Conservation (phyloP, 768 basidiomycete genomes). For the Psilocybe tampanensis region DNA sequence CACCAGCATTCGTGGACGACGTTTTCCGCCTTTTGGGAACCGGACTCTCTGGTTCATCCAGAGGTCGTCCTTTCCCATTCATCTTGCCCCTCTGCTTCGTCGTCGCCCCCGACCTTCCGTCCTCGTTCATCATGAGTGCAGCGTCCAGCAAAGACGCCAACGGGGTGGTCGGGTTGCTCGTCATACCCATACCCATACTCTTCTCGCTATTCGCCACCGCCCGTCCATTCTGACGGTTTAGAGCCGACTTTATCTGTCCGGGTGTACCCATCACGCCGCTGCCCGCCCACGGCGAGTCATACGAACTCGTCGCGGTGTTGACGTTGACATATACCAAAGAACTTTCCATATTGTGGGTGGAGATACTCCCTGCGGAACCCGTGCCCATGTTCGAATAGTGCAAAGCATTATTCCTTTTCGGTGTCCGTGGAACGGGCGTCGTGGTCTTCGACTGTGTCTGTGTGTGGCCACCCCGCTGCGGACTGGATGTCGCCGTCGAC, state of each 20-base stretch:
- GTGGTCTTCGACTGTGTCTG: too few relatives aligned
- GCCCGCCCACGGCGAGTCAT: conserved; percentile 13
- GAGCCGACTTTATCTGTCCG: conserved; percentile 6
- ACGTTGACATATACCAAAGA: conserved; percentile 31
- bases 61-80: conserved; percentile 19
- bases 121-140: conserved; percentile 53
- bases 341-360: conserved; percentile 4
- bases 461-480: conserved; percentile 16
- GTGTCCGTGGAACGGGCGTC: conserved; percentile 18
- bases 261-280: conserved; percentile 16
- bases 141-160: conserved; percentile 64
- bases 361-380: neutral
- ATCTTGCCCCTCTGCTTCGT: conserved; percentile 14
- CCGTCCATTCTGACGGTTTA: conserved; percentile 1
- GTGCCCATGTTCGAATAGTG: conserved; percentile 8
- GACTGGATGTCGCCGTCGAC: conserved; percentile 10
- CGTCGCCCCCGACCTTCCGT: neutral
- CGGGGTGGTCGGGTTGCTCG: conserved; percentile 35
- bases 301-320: conserved; percentile 7
- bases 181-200: conserved; percentile 2
- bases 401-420: conserved; percentile 16
- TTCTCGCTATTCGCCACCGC: neutral
- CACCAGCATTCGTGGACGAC: conserved; percentile 7
- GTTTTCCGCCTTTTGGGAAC: conserved; percentile 34
- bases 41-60: conserved; percentile 37